Conservation (phyloP, 352 stramenopile species). For the Globisporangium heterothallicum region DNA sequence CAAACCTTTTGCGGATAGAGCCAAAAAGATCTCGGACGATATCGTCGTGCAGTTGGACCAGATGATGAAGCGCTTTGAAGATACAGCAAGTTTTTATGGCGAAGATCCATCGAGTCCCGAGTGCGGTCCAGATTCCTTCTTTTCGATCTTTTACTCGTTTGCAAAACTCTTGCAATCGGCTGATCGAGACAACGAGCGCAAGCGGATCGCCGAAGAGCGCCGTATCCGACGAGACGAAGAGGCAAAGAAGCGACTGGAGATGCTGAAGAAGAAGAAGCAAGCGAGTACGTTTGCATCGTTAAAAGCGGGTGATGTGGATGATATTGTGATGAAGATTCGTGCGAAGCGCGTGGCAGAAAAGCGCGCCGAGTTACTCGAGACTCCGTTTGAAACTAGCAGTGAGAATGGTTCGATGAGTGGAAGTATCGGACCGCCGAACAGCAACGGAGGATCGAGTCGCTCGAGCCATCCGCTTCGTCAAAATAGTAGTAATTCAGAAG, state of each 20-base stretch:
- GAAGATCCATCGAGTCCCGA: slow-evolving; percentile 71
- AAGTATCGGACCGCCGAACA: slow-evolving; percentile 1
- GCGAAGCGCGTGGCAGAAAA: slow-evolving; percentile 77
- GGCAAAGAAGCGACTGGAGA: slow-evolving; percentile 73
- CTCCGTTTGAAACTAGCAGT: slow-evolving; percentile 13
- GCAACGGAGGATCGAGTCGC: background rate
- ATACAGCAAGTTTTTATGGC: slow-evolving; percentile 65
- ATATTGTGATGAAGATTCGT: slow-evolving; percentile 81
- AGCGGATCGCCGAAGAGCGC: slow-evolving; percentile 75
- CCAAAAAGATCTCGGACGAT: slow-evolving; percentile 52
- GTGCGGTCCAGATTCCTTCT: slow-evolving; percentile 70
- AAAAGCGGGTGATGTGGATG: slow-evolving; percentile 76
- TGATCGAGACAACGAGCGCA: slow-evolving; percentile 80
- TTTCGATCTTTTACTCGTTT: slow-evolving; percentile 85
- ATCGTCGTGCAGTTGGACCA: slow-evolving; percentile 46
- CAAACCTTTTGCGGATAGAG: slow-evolving; percentile 63
- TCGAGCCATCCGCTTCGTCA: background rate
- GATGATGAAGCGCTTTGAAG: slow-evolving; percentile 62
- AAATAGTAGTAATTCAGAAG: slow-evolving; percentile 4
- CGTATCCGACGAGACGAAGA: slow-evolving; percentile 70
- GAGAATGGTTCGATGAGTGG: background rate
- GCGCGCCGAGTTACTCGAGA: slow-evolving; percentile 47
- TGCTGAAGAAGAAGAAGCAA: slow-evolving; percentile 79
- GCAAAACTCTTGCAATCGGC: slow-evolving; percentile 75
- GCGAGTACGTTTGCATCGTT: slow-evolving; percentile 57